phyloP scores from a whole-genome alignment of 257 asterid species.

The Vinca minor region DNA sequence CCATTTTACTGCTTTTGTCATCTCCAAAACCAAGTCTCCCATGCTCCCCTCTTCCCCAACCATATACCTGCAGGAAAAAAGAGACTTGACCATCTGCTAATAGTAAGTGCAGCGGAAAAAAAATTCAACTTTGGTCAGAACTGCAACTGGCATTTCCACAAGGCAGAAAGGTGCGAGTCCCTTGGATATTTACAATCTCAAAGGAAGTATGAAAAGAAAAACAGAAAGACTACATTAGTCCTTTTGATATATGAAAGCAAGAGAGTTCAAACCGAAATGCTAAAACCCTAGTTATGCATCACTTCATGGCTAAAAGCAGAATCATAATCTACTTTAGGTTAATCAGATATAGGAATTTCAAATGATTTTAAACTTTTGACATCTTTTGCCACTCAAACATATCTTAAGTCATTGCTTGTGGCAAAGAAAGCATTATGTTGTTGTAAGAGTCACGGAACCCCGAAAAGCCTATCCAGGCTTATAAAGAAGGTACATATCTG shows the following conservation, averaged over 20 bases:
- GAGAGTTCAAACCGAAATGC: no score
- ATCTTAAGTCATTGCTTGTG: background rate
- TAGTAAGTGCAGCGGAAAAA: background rate
- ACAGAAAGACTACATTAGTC: background rate
- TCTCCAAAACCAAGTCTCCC: conserved; percentile 99
- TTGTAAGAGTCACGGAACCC: background rate
- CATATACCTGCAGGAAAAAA: conserved; percentile 56
- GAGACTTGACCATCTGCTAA: background rate
- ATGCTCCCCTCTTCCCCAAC: conserved; percentile 99
- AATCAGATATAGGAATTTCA: background rate
- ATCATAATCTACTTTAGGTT: background rate
- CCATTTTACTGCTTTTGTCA: conserved; percentile 99
- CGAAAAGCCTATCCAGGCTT: background rate
- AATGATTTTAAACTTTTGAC: background rate
- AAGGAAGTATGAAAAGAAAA: background rate
- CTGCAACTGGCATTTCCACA: background rate
- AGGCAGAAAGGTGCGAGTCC: background rate
- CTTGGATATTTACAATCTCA: background rate
- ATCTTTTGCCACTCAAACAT: background rate
- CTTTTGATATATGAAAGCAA: background rate
- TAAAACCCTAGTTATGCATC: background rate
- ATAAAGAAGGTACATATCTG: background rate
- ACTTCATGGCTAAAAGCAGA: background rate
- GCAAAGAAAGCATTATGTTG: background rate
- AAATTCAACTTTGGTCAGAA: background rate